Evolutionary conservation across 805 yeast species (phyloP).

Genomic region (Schizosaccharomyces japonicus): DNA sequence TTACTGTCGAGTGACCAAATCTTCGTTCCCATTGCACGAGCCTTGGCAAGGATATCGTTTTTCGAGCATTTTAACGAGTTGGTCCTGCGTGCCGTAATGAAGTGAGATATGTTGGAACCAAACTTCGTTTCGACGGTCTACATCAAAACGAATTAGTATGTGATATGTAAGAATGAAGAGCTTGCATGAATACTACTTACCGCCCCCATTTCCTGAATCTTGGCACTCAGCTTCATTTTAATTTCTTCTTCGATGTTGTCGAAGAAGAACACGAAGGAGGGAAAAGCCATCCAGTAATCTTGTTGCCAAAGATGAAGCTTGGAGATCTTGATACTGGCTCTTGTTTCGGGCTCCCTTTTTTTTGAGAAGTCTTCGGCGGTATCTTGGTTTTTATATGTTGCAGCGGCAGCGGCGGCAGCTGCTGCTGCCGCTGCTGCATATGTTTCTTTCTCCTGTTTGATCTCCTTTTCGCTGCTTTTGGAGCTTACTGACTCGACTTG

Average conservation of each 20-base stretch:
- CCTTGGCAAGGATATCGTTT: slow-evolving; percentile 43
- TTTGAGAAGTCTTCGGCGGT: neutral
- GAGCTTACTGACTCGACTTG: too few species aligned
- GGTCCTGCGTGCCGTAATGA: slow-evolving; percentile 35
- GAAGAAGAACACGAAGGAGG: slow-evolving; percentile 24
- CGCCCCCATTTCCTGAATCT: slow-evolving; percentile 17
- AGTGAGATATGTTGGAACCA: slow-evolving; percentile 43
- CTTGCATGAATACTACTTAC: neutral
- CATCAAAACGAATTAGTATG: too few species aligned
- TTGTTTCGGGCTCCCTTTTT: neutral
- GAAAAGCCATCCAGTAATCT: slow-evolving; percentile 3
- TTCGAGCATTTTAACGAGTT: neutral
- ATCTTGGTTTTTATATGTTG: neutral
- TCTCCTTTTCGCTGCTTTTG: too few species aligned
- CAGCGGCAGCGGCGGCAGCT: neutral
- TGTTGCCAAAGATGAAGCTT: slow-evolving; percentile 2
- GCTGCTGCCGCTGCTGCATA: neutral
- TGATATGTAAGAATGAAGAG: neutral
- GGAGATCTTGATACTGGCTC: neutral
- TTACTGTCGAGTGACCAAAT: slow-evolving; percentile 60
- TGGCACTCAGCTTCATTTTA: slow-evolving; percentile 13
- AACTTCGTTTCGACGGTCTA: slow-evolving; percentile 31
- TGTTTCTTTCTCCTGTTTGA: too few species aligned
- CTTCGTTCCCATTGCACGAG: slow-evolving; percentile 36
- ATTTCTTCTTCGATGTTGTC: slow-evolving; percentile 22